These are phyloP conservation scores for Nakaseomyces sp. DNA, from an alignment of 1,139 yeast species.

Conservation along the genomic window DNA sequence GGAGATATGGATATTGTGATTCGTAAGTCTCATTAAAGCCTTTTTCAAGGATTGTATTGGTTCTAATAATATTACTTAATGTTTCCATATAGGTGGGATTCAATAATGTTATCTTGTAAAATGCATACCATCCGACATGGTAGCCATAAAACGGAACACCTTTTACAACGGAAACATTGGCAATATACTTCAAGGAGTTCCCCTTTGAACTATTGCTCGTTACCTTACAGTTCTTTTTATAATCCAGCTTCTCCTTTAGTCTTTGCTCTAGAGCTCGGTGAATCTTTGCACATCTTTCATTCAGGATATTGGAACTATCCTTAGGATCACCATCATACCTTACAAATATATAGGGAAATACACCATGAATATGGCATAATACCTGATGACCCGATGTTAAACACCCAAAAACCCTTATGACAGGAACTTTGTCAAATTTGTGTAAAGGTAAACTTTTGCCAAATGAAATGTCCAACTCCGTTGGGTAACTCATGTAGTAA, in stretches of 20 bases:
- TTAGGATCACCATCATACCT: conserved; percentile 40
- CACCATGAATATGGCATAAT: conserved; percentile 72
- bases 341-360: conserved; percentile 70
- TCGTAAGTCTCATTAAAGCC: conserved; percentile 49
- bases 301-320: conserved; percentile 21
- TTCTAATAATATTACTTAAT: conserved; percentile 51
- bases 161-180: conserved; percentile 59
- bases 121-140: conserved; percentile 52
- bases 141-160: conserved; percentile 83
- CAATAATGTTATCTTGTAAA: conserved; percentile 58
- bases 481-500: conserved; percentile 47
- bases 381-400: conserved; percentile 46
- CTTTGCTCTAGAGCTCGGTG: conserved; percentile 24
- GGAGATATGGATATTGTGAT: conserved; percentile 64
- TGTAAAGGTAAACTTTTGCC: conserved; percentile 28
- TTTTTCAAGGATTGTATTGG: conserved; percentile 35
- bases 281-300: conserved; percentile 27
- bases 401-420: conserved; percentile 69
- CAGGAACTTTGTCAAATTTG: conserved; percentile 51
- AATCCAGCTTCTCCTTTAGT: conserved; percentile 13
- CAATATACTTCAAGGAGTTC: conserved; percentile 41
- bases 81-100: conserved; percentile 55
- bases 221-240: neutral
- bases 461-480: conserved; percentile 34
- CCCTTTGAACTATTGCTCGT: neutral